These are phyloP conservation scores for Euptelea pleiosperma DNA, from an alignment of 164 flowering plant species.

Conservation along the genomic window DNA sequence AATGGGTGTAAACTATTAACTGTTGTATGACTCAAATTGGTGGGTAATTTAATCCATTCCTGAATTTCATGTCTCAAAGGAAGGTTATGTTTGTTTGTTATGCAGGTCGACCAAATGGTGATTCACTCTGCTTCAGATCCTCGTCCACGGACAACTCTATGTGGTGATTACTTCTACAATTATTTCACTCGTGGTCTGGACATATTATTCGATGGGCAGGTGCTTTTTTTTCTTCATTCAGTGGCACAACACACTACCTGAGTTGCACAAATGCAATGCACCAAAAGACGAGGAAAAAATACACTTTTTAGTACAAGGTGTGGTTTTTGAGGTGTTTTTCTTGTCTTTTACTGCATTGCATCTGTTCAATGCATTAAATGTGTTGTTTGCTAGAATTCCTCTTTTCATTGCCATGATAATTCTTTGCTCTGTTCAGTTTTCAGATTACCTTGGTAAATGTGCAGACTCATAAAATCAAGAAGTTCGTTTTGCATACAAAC, in stretches of 20 bases:
- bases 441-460: constrained; percentile 18
- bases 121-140: constrained; percentile 97
- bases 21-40: not conserved
- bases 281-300: no score
- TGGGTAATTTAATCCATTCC: not conserved
- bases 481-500: constrained; percentile 94
- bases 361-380: no score
- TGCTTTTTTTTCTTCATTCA: constrained; percentile 16
- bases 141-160: constrained; percentile 80
- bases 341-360: no score
- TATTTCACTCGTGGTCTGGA: constrained; percentile 92
- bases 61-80: not conserved
- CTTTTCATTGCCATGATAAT: not conserved
- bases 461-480: constrained; percentile 94
- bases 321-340: no score
- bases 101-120: constrained; percentile 97
- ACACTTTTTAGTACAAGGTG: no score
- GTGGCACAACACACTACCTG: no score
- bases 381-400: no score
- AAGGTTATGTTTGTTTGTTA: constrained; percentile 9
- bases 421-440: not conserved
- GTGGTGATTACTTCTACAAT: constrained; percentile 95
- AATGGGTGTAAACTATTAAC: no score
- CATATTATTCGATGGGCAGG: constrained; percentile 98
- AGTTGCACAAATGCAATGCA: no score